Evolutionary conservation across 2,329 filamentous ascomycete genomes (phyloP).

Genomic region (Gaeumannomyces sp.): DNA sequence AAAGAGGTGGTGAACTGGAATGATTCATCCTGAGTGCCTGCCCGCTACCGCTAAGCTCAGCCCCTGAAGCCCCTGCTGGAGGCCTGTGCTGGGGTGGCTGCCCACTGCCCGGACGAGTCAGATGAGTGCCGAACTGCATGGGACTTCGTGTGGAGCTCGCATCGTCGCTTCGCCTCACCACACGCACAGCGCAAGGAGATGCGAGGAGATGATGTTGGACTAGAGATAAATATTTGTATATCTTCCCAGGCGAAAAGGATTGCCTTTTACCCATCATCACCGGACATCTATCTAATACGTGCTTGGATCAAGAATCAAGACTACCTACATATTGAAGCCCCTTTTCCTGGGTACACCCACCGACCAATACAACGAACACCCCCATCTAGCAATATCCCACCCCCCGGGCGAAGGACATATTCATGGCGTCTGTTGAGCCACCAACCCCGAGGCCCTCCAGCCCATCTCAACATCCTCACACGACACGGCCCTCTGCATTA

Average conservation of each 20-base stretch:
- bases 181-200: background rate
- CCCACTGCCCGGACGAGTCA: too few species aligned
- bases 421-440: slow-evolving; percentile 16
- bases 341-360: background rate
- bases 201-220: background rate
- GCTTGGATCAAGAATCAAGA: background rate
- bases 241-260: background rate
- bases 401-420: background rate
- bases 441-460: background rate
- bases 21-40: background rate
- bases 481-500: slow-evolving; percentile 55
- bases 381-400: background rate
- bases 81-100: too few species aligned
- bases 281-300: background rate
- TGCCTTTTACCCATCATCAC: background rate
- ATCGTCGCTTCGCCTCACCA: background rate
- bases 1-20: background rate
- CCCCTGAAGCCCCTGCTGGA: slow-evolving; percentile 1
- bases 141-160: background rate
- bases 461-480: slow-evolving; percentile 30
- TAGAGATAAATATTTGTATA: background rate
- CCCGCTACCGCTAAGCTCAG: background rate
- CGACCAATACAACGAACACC: background rate
- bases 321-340: background rate
- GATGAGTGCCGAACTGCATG: background rate